These are phyloP conservation scores for Mycena haematopus DNA, from an alignment of 768 basidiomycete genomes.

Conservation along the genomic window DNA sequence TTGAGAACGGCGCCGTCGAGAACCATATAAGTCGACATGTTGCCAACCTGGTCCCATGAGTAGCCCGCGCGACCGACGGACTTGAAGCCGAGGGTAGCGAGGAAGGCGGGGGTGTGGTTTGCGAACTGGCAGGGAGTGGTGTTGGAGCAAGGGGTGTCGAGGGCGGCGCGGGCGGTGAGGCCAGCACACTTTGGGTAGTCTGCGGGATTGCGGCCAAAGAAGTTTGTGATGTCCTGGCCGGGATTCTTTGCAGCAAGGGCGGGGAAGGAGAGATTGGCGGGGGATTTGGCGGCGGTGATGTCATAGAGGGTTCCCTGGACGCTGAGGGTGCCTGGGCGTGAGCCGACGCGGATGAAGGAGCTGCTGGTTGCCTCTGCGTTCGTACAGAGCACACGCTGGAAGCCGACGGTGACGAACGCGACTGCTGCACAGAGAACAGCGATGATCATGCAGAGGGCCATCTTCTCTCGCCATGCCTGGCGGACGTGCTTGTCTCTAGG, in stretches of 20 bases:
- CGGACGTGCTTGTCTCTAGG: constrained; percentile 74
- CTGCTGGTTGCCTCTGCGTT: constrained; percentile 49
- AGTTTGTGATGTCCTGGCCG: constrained; percentile 90
- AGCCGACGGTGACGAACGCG: constrained; percentile 93
- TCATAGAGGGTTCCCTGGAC: constrained; percentile 83
- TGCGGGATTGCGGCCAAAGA: constrained; percentile 76
- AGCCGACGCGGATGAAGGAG: constrained; percentile 62
- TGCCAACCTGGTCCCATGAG: constrained; percentile 86
- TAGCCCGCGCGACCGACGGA: constrained; percentile 84
- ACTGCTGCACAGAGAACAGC: constrained; percentile 75
- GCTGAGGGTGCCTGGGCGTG: constrained; percentile 68
- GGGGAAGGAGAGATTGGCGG: constrained; percentile 62
- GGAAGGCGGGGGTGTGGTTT: constrained; percentile 62
- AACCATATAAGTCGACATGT: constrained; percentile 79
- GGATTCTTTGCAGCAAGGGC: constrained; percentile 57
- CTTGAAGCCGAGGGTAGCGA: constrained; percentile 63
- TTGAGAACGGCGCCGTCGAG: constrained; percentile 95
- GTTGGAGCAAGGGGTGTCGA: constrained; percentile 73
- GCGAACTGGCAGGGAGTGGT: constrained; percentile 71
- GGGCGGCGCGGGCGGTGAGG: constrained; percentile 70
- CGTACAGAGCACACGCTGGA: constrained; percentile 92
- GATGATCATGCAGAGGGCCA: constrained; percentile 90
- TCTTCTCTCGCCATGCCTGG: constrained; percentile 98
- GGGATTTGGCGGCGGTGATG: constrained; percentile 59
- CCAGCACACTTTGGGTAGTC: constrained; percentile 70